phyloP scores from a whole-genome alignment of 352 stramenopile species.

The Phytophthora constricta region DNA sequence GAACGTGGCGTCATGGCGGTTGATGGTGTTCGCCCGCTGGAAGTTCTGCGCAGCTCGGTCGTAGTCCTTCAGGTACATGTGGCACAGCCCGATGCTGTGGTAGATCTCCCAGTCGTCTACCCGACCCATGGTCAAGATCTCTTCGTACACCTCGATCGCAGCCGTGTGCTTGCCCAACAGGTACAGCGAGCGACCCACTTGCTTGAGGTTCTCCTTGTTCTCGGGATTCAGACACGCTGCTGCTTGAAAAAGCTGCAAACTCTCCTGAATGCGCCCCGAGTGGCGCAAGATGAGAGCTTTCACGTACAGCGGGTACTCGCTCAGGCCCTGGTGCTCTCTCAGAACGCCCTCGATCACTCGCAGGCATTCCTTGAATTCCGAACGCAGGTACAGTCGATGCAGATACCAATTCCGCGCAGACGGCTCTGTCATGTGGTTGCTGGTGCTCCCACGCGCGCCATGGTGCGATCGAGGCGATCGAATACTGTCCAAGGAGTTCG shows the following conservation, averaged over 20 bases:
- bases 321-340: constrained; percentile 80
- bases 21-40: constrained; percentile 91
- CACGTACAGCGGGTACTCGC: constrained; percentile 93
- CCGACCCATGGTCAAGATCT: constrained; percentile 82
- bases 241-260: constrained; percentile 91
- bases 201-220: constrained; percentile 93
- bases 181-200: constrained; percentile 83
- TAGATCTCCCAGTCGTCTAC: constrained; percentile 94
- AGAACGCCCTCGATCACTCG: constrained; percentile 91
- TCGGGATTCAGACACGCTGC: constrained; percentile 92
- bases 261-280: constrained; percentile 90
- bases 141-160: constrained; percentile 92
- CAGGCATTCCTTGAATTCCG: constrained; percentile 91
- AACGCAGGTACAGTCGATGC: constrained; percentile 83
- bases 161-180: constrained; percentile 90
- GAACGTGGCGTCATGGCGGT: constrained; percentile 92
- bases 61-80: constrained; percentile 93
- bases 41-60: constrained; percentile 89
- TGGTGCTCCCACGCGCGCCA: constrained; percentile 20
- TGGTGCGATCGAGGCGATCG: constrained; percentile 61
- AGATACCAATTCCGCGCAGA: constrained; percentile 86
- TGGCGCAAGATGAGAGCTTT: constrained; percentile 92
- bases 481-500: constrained; percentile 52
- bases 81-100: constrained; percentile 92
- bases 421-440: constrained; percentile 42